Percentiles rank a stretch among this genome's conserved stretches.
Conservation (phyloP, 2,329 filamentous ascomycete genomes). For the Periglandula ipomoeae region DNA sequence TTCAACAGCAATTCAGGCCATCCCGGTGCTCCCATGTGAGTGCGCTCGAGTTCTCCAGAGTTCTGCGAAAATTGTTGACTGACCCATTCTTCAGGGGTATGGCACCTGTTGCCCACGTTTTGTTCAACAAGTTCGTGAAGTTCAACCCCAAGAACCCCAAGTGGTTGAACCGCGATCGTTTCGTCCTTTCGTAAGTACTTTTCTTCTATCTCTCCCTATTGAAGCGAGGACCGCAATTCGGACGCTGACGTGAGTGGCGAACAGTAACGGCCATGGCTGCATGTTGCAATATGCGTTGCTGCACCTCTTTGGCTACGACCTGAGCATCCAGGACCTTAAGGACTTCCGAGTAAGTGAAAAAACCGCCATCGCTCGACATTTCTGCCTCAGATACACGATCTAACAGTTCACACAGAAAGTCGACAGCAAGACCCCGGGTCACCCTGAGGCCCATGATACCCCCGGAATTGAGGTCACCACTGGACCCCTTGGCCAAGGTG, state of each 20-base stretch:
- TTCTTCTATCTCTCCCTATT: neutral
- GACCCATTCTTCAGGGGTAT: slow-evolving; percentile 49
- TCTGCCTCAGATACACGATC: neutral
- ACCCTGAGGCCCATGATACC: slow-evolving; percentile 94
- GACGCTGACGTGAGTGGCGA: slow-evolving; percentile 5
- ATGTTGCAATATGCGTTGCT: slow-evolving; percentile 99
- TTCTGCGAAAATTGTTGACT: slow-evolving; percentile 16
- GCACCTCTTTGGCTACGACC: slow-evolving; percentile 85
- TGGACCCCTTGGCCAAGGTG: slow-evolving; percentile 93
- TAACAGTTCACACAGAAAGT: slow-evolving; percentile 27
- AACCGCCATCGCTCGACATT: neutral
- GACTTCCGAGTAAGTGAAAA: slow-evolving; percentile 72
- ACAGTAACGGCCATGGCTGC: slow-evolving; percentile 94
- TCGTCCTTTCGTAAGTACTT: slow-evolving; percentile 87
- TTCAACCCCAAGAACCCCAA: slow-evolving; percentile 99
- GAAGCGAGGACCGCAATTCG: neutral
- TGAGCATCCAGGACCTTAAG: slow-evolving; percentile 90
- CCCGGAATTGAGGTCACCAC: slow-evolving; percentile 97
- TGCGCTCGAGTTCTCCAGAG: slow-evolving; percentile 11
- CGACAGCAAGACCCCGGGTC: slow-evolving; percentile 79
- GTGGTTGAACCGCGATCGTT: slow-evolving; percentile 96
- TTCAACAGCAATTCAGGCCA: slow-evolving; percentile 94
- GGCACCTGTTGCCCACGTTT: slow-evolving; percentile 91
- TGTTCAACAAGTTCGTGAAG: slow-evolving; percentile 98
- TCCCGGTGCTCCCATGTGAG: slow-evolving; percentile 92